These are phyloP conservation scores for Calycina herbarum DNA, from an alignment of 2,329 filamentous ascomycete genomes.

Conservation along the genomic window DNA sequence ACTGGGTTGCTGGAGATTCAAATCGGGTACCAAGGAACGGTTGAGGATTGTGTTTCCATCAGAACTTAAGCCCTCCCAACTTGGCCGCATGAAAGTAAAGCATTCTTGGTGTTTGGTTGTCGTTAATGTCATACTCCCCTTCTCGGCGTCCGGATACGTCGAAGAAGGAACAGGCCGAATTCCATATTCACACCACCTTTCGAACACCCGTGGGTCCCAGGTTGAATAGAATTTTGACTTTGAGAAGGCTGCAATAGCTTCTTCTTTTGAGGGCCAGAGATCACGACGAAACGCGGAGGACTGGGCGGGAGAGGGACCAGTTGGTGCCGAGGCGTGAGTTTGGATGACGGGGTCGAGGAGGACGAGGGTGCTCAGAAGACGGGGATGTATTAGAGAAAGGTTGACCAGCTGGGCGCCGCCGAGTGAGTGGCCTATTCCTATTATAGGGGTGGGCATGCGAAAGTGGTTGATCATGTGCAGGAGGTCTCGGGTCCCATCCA, in stretches of 20 bases:
- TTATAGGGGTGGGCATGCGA: constrained; percentile 76
- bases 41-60: constrained; percentile 42
- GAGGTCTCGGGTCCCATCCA: constrained; percentile 81
- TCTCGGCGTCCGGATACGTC: constrained; percentile 48
- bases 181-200: constrained; percentile 71
- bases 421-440: constrained; percentile 89
- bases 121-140: constrained; percentile 63
- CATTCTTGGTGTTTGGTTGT: constrained; percentile 91
- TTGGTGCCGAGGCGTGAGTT: constrained; percentile 43
- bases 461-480: constrained; percentile 84
- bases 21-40: constrained; percentile 47
- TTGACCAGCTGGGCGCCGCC: constrained; percentile 74
- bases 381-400: constrained; percentile 74
- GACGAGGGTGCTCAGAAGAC: constrained; percentile 72
- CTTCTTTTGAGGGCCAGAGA: constrained; percentile 73
- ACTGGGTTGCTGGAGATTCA: constrained; percentile 28
- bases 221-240: constrained; percentile 73
- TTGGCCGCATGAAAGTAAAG: constrained; percentile 70
- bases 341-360: constrained; percentile 84
- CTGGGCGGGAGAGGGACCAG: constrained; percentile 47
- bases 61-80: constrained; percentile 43
- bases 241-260: constrained; percentile 65
- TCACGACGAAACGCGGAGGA: constrained; percentile 75
- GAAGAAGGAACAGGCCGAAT: constrained; percentile 71
- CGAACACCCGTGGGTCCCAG: constrained; percentile 81